Base-by-base conservation (phyloP, 495 filamentous ascomycete species). In the Lasiosphaeriaceae sp. region DNA sequence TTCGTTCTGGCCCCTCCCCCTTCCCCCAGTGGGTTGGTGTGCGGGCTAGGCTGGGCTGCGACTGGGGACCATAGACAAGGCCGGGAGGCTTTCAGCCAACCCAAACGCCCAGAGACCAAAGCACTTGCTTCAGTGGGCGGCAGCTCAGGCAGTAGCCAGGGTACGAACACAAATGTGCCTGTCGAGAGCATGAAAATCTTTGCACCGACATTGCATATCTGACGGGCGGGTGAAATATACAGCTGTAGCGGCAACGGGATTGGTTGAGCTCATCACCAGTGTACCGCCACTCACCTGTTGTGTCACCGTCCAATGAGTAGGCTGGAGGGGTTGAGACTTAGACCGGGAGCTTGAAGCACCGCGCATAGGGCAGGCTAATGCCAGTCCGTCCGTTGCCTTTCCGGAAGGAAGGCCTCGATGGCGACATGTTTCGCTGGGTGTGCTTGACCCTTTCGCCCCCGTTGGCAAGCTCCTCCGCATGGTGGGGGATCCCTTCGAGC, bases 281-380 rank as follows among this genome's bases (percentile, higher is more conserved):
- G 55, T 65, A 59, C 62, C 55, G 62, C 55, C 37, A 34, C 54
- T 51, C 45, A 37, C 52, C 62, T 65, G 62, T 41, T 54, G 62
- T 65, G 56, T 54, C 35, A 65, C 62, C 44, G 48, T 53, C 60
- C 12, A 41, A 47, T 47, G 50, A 19, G 44, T 45, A 47, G 34
- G 55, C 47, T 52, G 26, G 26, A 5, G 54, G 49, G 17, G 20
- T 8, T 20, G 47, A 35, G 41, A 26, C 57, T 44, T 19, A n/a
- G 23, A n/a, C 50, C 19, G 19, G 35, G 44, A 20, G 24, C 21
- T 24, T 17, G 51, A 39, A 56, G 51, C 24, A 56, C 39, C 44
- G 47, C 31, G 58, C 43, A 46, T 54, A 59, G 62, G 56, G 56
- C 49, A 59, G 56, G 21, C 48, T 52, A 59, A 59, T 56, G 37